Conservation (phyloP, 2,329 filamentous ascomycete genomes). For the Karstenula rhodostoma region DNA sequence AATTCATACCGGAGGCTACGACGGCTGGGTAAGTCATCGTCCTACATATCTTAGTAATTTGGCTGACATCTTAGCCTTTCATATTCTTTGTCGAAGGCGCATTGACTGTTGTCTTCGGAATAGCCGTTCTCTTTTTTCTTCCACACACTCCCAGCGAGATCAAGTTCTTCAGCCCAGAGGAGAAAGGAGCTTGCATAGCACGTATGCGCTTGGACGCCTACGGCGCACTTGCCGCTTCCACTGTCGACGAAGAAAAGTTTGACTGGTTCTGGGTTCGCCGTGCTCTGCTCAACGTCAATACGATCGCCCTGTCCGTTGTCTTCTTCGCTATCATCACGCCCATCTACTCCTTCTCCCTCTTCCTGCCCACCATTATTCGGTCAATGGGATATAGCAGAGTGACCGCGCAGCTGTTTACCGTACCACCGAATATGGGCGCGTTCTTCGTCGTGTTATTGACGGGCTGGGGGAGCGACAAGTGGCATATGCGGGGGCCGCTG, state of each 20-base stretch:
- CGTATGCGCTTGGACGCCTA: conserved; percentile 41
- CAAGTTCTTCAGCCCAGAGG: conserved; percentile 39
- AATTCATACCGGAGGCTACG: conserved; percentile 49
- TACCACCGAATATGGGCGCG: conserved; percentile 55
- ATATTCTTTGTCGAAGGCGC: conserved; percentile 47
- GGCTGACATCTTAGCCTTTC: conserved; percentile 32
- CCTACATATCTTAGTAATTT: too few species aligned
- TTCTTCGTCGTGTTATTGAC: conserved; percentile 46
- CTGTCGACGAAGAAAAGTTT: conserved; percentile 51
- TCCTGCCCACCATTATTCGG: conserved; percentile 50
- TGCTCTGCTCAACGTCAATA: conserved; percentile 43
- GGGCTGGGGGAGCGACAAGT: conserved; percentile 57
- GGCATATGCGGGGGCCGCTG: conserved; percentile 53
- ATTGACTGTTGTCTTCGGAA: conserved; percentile 47
- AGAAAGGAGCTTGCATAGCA: conserved; percentile 33
- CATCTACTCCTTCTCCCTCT: conserved; percentile 55
- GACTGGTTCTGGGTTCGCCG: conserved; percentile 53
- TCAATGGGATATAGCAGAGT: conserved; percentile 51
- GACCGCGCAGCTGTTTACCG: conserved; percentile 48
- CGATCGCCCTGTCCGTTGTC: conserved; percentile 49
- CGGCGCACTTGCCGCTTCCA: conserved; percentile 28
- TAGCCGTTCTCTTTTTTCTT: conserved; percentile 59
- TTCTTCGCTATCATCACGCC: conserved; percentile 54
- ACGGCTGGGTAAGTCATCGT: conserved; percentile 41
- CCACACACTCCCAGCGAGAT: conserved; percentile 57